Base-by-base conservation (phyloP, 1,284 basidiomycete genomes). In the Apiotrichum sp. region DNA sequence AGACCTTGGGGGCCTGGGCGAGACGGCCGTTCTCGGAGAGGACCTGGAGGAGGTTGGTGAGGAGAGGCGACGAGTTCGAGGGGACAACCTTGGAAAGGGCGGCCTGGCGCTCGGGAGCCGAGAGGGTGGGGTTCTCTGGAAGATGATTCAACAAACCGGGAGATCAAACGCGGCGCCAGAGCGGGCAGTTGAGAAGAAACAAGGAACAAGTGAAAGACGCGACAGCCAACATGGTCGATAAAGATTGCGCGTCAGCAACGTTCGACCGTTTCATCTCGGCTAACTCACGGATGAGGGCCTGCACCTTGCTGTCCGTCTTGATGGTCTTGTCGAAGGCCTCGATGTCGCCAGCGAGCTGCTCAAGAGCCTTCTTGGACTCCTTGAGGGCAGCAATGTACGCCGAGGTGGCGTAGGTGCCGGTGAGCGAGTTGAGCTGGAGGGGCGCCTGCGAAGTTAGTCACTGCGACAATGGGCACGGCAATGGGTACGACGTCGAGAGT, bases 11-110 rank as follows among this genome's bases (percentile, higher is more conserved):
- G 33, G 89, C 86, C 80, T 95, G 87, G 58, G 79, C 81, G 61
- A 98, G 81, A 63, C 96, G 83, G 61, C 93, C 93, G 78, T 99
- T 98, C 78, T 97, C 89, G 57, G 89, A 88, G 62, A 98, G 84
- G 65, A 98, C 86, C 43, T 77, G 75, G 75, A 99, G 86, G 66
- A 99, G 82, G 81, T 98, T 98, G 83, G 86, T 86, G 71, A 93
- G 93, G 75, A 92, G 81, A 56, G 93, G 89, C 42, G 77, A 76
- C 46, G 87, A 85, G 52, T 86, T 76, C n/a, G 82, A 77, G 57
- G 74, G 70, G 72, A 86, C 85, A 67, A 98, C 78, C 55, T 80
- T 75, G 47, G 83, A 76, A 57, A 98, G 83, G 56, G 87, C 87
- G 11, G 82, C 77, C 46, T 79, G 70, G 69, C 90, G 86, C 62